Evolutionary conservation across 257 asterid genomes (phyloP), one percentile per base, ranked within the genome.

Genomic region (Eucommia ulmoides): DNA sequence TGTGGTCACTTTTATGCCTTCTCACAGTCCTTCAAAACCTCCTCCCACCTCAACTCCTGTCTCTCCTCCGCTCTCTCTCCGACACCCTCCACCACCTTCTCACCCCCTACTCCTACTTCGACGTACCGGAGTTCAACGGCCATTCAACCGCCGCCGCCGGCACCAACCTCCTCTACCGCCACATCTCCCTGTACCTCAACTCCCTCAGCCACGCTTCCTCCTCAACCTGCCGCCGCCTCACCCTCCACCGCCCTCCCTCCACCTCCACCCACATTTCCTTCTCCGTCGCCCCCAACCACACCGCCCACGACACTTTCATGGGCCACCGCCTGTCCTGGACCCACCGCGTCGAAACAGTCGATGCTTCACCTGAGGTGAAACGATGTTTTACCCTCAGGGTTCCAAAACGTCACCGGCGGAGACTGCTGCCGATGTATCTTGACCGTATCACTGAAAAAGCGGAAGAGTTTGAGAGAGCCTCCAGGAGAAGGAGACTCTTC

Each of bases 101-200:
- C 56, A 72, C 64, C 66, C 76, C 71, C 7, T 54, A 62, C n/a
- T 50, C 83, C 35, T 67, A 65, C 69, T 75, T 69, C 25, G 81
- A 75, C 17, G 62, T 75, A 59, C 79, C 78, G 0, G 83, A 75
- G 33, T 75, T 79, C 2, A 75, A 72, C 44, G 81, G 83, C 70
- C 62, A 55, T 57, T 56, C 78, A 48, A 82, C 74, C 1, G 53
- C 78, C 49, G 87, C 74, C 1, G 76, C 75, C 45, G 81, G 72
- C 52, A 53, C 70, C 65, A 79, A 79, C 44, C 76, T 69, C 38
- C 83, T 79, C 69, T 79, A 79, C 72, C 78, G 80, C 56, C 78
- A 72, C 4, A 78, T 56, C 17, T 56, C 20, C 53, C 70, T 72
- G 42, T 79, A 75, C 59, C 70, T 79, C 57, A 67, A 62, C 68